Evolutionary conservation across 1,284 basidiomycete genomes (phyloP).

Genomic region (Ceratobasidium sp.): DNA sequence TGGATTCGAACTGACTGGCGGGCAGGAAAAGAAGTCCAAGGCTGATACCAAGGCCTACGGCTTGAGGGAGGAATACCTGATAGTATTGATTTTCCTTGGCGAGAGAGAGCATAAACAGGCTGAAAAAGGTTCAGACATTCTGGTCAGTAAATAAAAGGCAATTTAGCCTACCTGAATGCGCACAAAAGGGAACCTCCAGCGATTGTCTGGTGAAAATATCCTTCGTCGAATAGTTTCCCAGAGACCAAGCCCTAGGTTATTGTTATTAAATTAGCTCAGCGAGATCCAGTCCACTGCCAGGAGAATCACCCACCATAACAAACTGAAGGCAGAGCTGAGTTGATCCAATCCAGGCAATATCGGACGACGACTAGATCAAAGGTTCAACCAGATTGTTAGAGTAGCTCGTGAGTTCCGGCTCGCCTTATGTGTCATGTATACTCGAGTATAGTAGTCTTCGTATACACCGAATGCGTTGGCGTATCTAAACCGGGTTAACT

Average conservation of each 20-base stretch:
- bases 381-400: neutral
- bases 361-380: conserved; percentile 5
- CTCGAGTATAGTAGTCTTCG: conserved; percentile 17
- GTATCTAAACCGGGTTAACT: conserved; percentile 1
- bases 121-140: neutral
- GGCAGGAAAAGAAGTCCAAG: conserved; percentile 59
- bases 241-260: conserved; percentile 7
- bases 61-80: conserved; percentile 58
- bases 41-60: conserved; percentile 59
- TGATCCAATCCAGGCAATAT: conserved; percentile 14
- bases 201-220: conserved; percentile 1
- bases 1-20: too few relatives aligned
- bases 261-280: neutral
- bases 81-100: conserved; percentile 53
- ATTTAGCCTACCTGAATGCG: conserved; percentile 4
- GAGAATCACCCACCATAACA: neutral
- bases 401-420: too few relatives aligned
- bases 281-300: neutral
- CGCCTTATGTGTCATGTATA: conserved; percentile 19
- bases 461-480: conserved; percentile 13
- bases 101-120: conserved; percentile 57
- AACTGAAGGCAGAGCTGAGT: conserved; percentile 16
- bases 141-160: neutral
- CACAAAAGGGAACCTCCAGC: neutral
- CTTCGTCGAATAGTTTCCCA: conserved; percentile 9